phyloP scores from a whole-genome alignment of 345 rosid species.

The Pelargonium nanum region DNA sequence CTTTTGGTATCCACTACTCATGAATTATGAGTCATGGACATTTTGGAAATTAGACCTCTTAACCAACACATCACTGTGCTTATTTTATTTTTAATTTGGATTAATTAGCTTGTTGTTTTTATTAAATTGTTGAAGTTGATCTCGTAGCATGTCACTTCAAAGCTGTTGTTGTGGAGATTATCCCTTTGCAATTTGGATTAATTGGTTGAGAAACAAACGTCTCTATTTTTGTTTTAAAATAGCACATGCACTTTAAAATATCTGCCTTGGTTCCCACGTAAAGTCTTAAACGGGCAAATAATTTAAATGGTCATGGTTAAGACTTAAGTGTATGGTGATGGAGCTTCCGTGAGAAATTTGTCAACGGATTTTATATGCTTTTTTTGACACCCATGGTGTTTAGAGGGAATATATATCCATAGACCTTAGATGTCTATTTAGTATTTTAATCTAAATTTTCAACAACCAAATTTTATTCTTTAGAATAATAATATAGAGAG shows the following conservation, averaged over 20 bases:
- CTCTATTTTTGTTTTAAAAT: background rate
- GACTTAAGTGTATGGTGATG: background rate
- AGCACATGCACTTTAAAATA: background rate
- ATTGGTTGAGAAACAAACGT: background rate
- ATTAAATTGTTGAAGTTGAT: background rate
- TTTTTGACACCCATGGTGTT: no score
- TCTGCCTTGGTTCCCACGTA: background rate
- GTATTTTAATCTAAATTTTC: no score
- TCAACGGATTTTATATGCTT: no score
- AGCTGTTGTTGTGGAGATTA: background rate
- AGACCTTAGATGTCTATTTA: no score
- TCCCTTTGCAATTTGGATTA: background rate
- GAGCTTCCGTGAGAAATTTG: no score
- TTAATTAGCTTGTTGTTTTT: background rate
- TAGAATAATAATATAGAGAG: no score
- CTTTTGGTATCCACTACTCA: no score
- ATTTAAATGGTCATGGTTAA: background rate
- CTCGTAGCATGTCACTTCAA: background rate
- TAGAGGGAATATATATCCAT: no score
- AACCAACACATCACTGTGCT: background rate
- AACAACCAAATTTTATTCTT: no score
- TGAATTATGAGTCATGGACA: no score
- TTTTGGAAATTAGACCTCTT: background rate
- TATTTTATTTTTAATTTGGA: background rate
- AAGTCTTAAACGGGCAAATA: background rate